A percentile compares a stretch with the other conserved stretches of the same genome.
phyloP scores from a whole-genome alignment of 2,329 filamentous ascomycete species.

The Ramularia endophylla region DNA sequence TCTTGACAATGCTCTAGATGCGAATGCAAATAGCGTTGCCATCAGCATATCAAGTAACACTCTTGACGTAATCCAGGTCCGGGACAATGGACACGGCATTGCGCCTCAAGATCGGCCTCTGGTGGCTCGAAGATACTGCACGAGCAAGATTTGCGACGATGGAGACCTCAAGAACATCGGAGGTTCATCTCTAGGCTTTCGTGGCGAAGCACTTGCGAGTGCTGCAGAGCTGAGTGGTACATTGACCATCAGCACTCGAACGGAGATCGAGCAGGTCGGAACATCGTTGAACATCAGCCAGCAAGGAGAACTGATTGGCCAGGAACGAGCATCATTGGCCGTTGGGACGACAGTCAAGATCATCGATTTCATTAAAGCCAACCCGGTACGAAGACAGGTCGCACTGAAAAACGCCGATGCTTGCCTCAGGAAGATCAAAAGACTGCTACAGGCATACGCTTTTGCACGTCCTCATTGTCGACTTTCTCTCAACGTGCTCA shows the following conservation, averaged over 20 bases:
- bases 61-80: slow-evolving; percentile 62
- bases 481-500: slow-evolving; percentile 55
- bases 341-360: slow-evolving; percentile 65
- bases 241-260: slow-evolving; percentile 58
- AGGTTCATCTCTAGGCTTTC: slow-evolving; percentile 63
- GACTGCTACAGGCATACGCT: slow-evolving; percentile 58
- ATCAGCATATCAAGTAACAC: slow-evolving; percentile 60
- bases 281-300: slow-evolving; percentile 46
- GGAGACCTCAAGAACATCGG: slow-evolving; percentile 55
- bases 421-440: slow-evolving; percentile 52
- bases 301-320: slow-evolving; percentile 38
- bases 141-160: slow-evolving; percentile 65
- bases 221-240: slow-evolving; percentile 53
- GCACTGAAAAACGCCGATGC: slow-evolving; percentile 54
- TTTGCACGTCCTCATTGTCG: slow-evolving; percentile 59
- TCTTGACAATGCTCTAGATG: slow-evolving; percentile 71
- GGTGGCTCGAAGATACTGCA: slow-evolving; percentile 62
- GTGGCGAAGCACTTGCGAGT: slow-evolving; percentile 67
- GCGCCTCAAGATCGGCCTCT: slow-evolving; percentile 53
- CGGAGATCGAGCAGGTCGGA: slow-evolving; percentile 55
- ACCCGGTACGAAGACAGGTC: slow-evolving; percentile 59
- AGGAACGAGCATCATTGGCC: slow-evolving; percentile 48
- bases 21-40: slow-evolving; percentile 60
- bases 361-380: slow-evolving; percentile 51
- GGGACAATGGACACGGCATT: slow-evolving; percentile 71